Percentiles rank a stretch among this genome's conserved stretches.
These are phyloP conservation scores for Calonectria fujianensis DNA, from an alignment of 2,329 filamentous ascomycete genomes.

Conservation along the genomic window DNA sequence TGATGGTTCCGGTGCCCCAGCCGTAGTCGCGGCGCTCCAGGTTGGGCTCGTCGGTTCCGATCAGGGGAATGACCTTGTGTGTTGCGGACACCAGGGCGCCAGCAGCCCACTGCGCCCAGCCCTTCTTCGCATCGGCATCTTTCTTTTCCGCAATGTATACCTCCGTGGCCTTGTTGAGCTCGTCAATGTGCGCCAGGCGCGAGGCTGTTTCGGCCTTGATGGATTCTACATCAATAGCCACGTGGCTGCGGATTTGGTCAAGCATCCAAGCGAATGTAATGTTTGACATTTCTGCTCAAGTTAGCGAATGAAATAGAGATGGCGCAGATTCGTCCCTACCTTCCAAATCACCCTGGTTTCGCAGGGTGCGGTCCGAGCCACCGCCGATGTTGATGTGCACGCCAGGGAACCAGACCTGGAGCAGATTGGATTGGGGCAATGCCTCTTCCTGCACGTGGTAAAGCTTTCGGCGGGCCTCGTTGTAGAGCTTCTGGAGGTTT, in stretches of 20 bases:
- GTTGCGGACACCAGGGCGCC: slow-evolving; percentile 37
- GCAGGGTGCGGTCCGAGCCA: slow-evolving; percentile 46
- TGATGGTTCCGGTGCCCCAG: slow-evolving; percentile 53
- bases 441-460: slow-evolving; percentile 21
- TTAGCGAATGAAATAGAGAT: slow-evolving; percentile 22
- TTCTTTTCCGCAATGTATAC: not conserved
- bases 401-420: slow-evolving; percentile 55
- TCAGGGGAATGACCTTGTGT: slow-evolving; percentile 29
- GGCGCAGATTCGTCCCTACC: slow-evolving; percentile 34
- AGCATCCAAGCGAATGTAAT: slow-evolving; percentile 55
- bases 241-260: slow-evolving; percentile 50
- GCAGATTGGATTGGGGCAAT: slow-evolving; percentile 40
- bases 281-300: slow-evolving; percentile 49
- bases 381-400: slow-evolving; percentile 55
- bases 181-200: slow-evolving; percentile 48
- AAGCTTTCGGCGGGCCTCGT: slow-evolving; percentile 10
- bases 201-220: slow-evolving; percentile 46
- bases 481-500: slow-evolving; percentile 23
- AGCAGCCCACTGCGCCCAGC: slow-evolving; percentile 39
- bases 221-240: slow-evolving; percentile 38
- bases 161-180: slow-evolving; percentile 45
- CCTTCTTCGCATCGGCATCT: slow-evolving; percentile 35
- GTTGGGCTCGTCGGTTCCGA: slow-evolving; percentile 38
- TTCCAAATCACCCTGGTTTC: slow-evolving; percentile 53
- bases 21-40: slow-evolving; percentile 45